Percentiles rank a stretch among this genome's conserved stretches.
phyloP scores from a whole-genome alignment of 257 asterid species.

The Mitragyna speciosa region DNA sequence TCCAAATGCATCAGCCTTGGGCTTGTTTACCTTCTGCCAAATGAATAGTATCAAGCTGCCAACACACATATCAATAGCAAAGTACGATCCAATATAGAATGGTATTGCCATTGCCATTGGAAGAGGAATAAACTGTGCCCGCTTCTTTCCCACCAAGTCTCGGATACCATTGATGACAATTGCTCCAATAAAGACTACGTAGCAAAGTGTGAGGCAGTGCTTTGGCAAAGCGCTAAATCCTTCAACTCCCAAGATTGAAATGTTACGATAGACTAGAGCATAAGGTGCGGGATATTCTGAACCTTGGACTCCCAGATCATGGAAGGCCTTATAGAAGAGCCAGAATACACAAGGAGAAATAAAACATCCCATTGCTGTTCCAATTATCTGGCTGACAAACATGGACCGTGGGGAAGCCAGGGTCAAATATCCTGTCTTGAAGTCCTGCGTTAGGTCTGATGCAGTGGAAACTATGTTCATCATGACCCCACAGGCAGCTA shows the following conservation, averaged over 20 bases:
- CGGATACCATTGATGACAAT: slow-evolving; percentile 54
- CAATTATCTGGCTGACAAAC: slow-evolving; percentile 86
- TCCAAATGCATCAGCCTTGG: slow-evolving; percentile 77
- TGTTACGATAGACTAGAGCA: slow-evolving; percentile 70
- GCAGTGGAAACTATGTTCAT: slow-evolving; percentile 94
- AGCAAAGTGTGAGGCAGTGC: slow-evolving; percentile 74
- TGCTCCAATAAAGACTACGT: slow-evolving; percentile 59
- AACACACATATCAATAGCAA: slow-evolving; percentile 78
- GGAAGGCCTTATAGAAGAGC: slow-evolving; percentile 77
- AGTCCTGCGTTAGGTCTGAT: slow-evolving; percentile 85
- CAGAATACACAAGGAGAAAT: slow-evolving; percentile 85
- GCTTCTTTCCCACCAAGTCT: slow-evolving; percentile 51
- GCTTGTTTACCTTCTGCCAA: slow-evolving; percentile 64
- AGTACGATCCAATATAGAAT: slow-evolving; percentile 72
- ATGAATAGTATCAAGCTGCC: slow-evolving; percentile 77
- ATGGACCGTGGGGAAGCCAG: slow-evolving; percentile 86
- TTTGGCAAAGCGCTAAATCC: slow-evolving; percentile 66
- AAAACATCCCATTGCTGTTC: slow-evolving; percentile 86
- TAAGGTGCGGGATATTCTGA: slow-evolving; percentile 76
- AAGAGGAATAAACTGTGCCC: slow-evolving; percentile 67
- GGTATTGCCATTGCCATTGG: slow-evolving; percentile 99
- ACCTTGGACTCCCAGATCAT: slow-evolving; percentile 44
- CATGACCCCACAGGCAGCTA: slow-evolving; percentile 95
- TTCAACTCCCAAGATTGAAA: slow-evolving; percentile 75
- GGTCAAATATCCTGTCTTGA: slow-evolving; percentile 87